Base-by-base conservation (phyloP, 345 rosid species). In the Physaria fendleri region DNA sequence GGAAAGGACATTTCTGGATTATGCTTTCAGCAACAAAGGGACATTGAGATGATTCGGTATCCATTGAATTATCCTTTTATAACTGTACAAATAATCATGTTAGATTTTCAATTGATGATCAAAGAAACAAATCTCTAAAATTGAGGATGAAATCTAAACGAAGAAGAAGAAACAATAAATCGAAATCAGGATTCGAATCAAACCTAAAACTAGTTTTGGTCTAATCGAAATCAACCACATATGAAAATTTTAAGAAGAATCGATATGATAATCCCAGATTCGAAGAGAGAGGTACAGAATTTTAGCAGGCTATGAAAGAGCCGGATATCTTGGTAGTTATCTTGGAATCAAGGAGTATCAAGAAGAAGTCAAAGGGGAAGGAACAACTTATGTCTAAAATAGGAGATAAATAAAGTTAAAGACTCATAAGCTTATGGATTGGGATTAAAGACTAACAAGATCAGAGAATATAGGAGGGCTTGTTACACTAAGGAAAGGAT, bases 1-100 rank as follows among this genome's bases (percentile, higher is more conserved):
- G 53, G 73, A 89, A 89, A 21, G 97, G 95, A 64, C 97, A 90
- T 73, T 68, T 81, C 50, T 64, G 85, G 35, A 90, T 67, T 2
- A 67, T 62, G 69, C 71, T 71, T 17, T 63, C 71, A 6, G 78
- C 85, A 57, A 65, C 78, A 55, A 78, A 79, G 9, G 76, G 69
- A 34, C 83, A 81, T 15, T 75, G 76, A 49, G 77, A 74, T 35
- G 78, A 20, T 34, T 69, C 78, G 33, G 72, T 81, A 45, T 72
- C 66, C 62, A 85, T 86, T 56, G 33, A 15, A 5, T 42, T 42
- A 25, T 42, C 27, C 60, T 33, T 52, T 60, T 27, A n/a, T 35
- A 38, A 9, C 62, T 34, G n/a, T 49, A 25, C 15, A 40, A 60
- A 51, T 15, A 10, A 51, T 29, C 62, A 55, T 61, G 50, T 33